Conservation (phyloP, 306 rosid genomes). For the Albizia julibrissin region DNA sequence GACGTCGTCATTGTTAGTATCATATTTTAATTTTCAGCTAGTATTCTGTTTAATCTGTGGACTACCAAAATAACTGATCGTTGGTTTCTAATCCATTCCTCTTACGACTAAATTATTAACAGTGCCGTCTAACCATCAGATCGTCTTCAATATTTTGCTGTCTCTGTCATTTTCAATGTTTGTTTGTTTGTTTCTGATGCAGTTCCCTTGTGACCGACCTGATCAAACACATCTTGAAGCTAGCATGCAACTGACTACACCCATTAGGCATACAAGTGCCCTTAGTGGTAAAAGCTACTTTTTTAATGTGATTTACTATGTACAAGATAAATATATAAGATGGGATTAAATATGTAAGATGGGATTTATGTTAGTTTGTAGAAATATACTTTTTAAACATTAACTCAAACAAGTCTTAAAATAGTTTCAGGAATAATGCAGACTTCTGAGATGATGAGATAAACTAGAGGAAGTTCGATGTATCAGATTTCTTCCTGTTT, state of each 20-base stretch:
- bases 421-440: conserved; percentile 15
- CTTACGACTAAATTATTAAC: neutral
- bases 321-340: too few relatives aligned
- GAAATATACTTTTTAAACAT: too few relatives aligned
- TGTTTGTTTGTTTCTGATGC: conserved; percentile 20
- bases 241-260: neutral
- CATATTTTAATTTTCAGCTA: too few relatives aligned
- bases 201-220: conserved; percentile 50
- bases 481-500: neutral
- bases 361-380: too few relatives aligned
- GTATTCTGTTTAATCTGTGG: neutral
- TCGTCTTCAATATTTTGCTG: neutral
- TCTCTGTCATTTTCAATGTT: neutral
- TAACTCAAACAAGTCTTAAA: too few relatives aligned
- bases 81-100: neutral
- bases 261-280: neutral
- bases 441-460: neutral
- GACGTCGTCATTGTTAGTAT: too few relatives aligned
- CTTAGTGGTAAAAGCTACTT: too few relatives aligned
- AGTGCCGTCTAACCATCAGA: neutral
- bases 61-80: neutral
- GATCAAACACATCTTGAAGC: conserved; percentile 42
- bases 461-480: neutral
- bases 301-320: too few relatives aligned
- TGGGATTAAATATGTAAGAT: too few relatives aligned